These are phyloP conservation scores for Hanseniaspora guilliermondii DNA, from an alignment of 805 yeast genomes.

Conservation along the genomic window DNA sequence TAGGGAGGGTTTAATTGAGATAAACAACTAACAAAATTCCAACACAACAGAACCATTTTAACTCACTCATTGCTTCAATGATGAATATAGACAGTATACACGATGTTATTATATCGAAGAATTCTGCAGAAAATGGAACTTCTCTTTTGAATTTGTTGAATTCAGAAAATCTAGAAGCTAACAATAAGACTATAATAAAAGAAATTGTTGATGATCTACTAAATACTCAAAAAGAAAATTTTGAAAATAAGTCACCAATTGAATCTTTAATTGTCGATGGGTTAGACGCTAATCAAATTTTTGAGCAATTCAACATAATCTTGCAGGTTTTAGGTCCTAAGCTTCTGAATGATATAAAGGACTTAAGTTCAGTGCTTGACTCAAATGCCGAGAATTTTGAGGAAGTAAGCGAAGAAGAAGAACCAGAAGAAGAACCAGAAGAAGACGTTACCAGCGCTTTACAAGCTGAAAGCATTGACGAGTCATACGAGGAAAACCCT, in stretches of 20 bases:
- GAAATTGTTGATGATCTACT: conserved; percentile 48
- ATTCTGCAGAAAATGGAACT: conserved; percentile 16
- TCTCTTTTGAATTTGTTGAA: not conserved
- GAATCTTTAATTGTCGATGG: conserved; percentile 80
- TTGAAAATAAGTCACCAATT: conserved; percentile 40
- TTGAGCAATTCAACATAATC: conserved; percentile 83
- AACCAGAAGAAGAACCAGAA: conserved; percentile 16
- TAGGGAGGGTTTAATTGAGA: no score
- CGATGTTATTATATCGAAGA: conserved; percentile 21
- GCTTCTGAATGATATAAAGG: conserved; percentile 46
- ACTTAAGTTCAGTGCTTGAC: conserved; percentile 28
- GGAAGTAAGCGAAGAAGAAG: conserved; percentile 20
- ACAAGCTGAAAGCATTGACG: conserved; percentile 16
- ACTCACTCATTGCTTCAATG: not conserved
- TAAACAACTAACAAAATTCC: not conserved
- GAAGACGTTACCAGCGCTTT: conserved; percentile 2
- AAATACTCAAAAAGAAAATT: conserved; percentile 24
- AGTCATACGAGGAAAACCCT: conserved; percentile 17
- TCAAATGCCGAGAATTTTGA: conserved; percentile 20
- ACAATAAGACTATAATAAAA: conserved; percentile 30
- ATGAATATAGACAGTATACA: conserved; percentile 20
- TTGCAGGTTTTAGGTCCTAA: conserved; percentile 64
- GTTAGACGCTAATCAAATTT: conserved; percentile 77
- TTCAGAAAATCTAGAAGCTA: not conserved
- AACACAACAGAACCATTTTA: not conserved